Base-by-base conservation (phyloP, 805 yeast species). In the Candida loeiensis region DNA sequence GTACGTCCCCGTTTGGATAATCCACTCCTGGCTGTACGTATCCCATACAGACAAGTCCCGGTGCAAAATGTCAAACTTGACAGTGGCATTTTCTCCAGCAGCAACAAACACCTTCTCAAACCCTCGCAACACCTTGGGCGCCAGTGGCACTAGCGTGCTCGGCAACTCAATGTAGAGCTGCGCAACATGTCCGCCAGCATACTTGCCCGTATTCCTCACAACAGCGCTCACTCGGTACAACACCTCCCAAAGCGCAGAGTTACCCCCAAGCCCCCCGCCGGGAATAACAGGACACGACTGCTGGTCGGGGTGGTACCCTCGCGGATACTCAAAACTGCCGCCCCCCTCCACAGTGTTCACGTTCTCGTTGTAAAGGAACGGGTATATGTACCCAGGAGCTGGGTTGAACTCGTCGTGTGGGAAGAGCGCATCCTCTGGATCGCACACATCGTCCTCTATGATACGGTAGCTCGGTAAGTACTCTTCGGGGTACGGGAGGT, bases 21-120 rank as follows among this genome's bases (percentile, higher is more conserved):
- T 59, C 84, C 85, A 79, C 46, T 77, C 74, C 52, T 77, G 80
- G 12, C 70, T 64, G 15, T 54, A 64, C 0, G 74, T 63, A 49
- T 77, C 82, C 82, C 82, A 79, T 17, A 72, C 62, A 40, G 79
- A 66, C 45, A 79, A 58, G 54, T 79, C 84, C 41, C 80, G 64
- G 51, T 76, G 69, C 42, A 66, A 55, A 14, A 79, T 57, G 34
- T 68, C 64, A 47, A 78, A 78, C 12, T 49, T 53, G 5, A 74
- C 63, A 14, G 54, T 53, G 2, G 56, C 58, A 1, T 63, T 46
- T 22, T 61, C 59, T 1, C 76, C 77, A 7, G 75, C 62, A 15
- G 60, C 64, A 24, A 76, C 50, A 40, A 61, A 65, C 1, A 76
- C 69, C 51, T 79, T 79, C 31, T 77, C 82, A 47, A 76, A 74